phyloP scores from a whole-genome alignment of 2,329 filamentous ascomycete genomes.

The Leptographium galeiforme region DNA sequence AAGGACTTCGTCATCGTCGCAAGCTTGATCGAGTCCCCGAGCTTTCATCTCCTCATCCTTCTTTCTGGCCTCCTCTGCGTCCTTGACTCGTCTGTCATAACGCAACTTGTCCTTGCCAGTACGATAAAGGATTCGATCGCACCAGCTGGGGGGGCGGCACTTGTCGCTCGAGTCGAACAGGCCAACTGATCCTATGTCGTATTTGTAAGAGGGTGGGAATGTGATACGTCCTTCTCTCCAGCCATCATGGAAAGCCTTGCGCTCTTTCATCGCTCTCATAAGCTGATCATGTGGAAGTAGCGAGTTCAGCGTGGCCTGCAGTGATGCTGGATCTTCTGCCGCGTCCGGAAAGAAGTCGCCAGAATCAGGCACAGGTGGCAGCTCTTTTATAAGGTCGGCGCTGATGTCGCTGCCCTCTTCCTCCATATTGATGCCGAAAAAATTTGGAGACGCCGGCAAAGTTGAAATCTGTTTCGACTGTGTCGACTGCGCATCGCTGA shows the following conservation, averaged over 20 bases:
- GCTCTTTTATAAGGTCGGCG: slow-evolving; percentile 24
- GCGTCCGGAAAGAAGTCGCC: slow-evolving; percentile 56
- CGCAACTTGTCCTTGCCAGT: slow-evolving; percentile 56
- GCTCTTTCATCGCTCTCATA: slow-evolving; percentile 53
- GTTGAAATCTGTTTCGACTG: slow-evolving; percentile 4
- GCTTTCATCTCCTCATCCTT: slow-evolving; percentile 78
- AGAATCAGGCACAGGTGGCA: slow-evolving; percentile 38
- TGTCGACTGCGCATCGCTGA: slow-evolving; percentile 27
- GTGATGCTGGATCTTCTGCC: slow-evolving; percentile 65
- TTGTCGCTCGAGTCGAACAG: slow-evolving; percentile 95
- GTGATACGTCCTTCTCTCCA: slow-evolving; percentile 82
- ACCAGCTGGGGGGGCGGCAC: slow-evolving; percentile 86
- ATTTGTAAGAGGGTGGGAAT: slow-evolving; percentile 94
- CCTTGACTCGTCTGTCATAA: slow-evolving; percentile 48
- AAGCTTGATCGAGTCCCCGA: slow-evolving; percentile 58
- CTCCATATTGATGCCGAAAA: slow-evolving; percentile 13
- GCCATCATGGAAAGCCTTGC: slow-evolving; percentile 78
- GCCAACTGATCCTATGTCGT: slow-evolving; percentile 85
- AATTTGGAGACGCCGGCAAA: slow-evolving; percentile 14
- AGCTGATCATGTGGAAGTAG: slow-evolving; percentile 86
- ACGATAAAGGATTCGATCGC: slow-evolving; percentile 81
- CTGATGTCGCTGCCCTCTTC: not conserved
- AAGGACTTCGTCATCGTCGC: slow-evolving; percentile 67
- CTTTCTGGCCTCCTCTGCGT: slow-evolving; percentile 53
- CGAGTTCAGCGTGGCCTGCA: slow-evolving; percentile 80